A percentile compares a stretch with the other conserved stretches of the same genome.
Conservation (phyloP, 1,284 basidiomycete species). For the Cryptococcus neoformans region DNA sequence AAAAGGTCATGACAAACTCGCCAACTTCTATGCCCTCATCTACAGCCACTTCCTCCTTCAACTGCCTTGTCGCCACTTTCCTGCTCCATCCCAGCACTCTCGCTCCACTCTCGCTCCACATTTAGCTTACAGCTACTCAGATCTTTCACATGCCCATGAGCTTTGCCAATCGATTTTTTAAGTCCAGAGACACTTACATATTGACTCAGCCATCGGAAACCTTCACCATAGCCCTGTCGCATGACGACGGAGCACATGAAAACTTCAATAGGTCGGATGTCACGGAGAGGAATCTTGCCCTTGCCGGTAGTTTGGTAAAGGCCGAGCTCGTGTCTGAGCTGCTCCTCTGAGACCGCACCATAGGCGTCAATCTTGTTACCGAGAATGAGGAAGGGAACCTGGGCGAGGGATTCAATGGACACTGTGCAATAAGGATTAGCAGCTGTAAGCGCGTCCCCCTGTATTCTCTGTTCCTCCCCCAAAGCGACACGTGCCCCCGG, state of each 20-base stretch:
- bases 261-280: slow-evolving; percentile 97
- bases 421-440: slow-evolving; percentile 24
- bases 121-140: no score
- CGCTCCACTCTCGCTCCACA: no score
- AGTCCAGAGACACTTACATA: slow-evolving; percentile 59
- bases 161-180: no score
- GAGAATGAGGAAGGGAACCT: slow-evolving; percentile 97
- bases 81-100: no score
- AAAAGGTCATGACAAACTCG: no score
- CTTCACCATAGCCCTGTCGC: slow-evolving; percentile 98
- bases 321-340: slow-evolving; percentile 91
- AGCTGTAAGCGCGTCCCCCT: background rate
- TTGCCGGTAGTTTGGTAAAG: slow-evolving; percentile 99
- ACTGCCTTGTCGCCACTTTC: no score
- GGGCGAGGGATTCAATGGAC: slow-evolving; percentile 83
- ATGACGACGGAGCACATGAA: slow-evolving; percentile 99
- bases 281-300: slow-evolving; percentile 94
- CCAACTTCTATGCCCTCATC: no score
- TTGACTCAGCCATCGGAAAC: slow-evolving; percentile 98
- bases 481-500: background rate
- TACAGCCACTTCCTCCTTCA: no score
- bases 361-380: slow-evolving; percentile 99
- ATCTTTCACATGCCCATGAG: no score
- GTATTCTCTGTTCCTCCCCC: background rate
- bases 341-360: slow-evolving; percentile 96